phyloP scores from a whole-genome alignment of 2,329 filamentous ascomycete genomes.

The Corynespora cassiicola region DNA sequence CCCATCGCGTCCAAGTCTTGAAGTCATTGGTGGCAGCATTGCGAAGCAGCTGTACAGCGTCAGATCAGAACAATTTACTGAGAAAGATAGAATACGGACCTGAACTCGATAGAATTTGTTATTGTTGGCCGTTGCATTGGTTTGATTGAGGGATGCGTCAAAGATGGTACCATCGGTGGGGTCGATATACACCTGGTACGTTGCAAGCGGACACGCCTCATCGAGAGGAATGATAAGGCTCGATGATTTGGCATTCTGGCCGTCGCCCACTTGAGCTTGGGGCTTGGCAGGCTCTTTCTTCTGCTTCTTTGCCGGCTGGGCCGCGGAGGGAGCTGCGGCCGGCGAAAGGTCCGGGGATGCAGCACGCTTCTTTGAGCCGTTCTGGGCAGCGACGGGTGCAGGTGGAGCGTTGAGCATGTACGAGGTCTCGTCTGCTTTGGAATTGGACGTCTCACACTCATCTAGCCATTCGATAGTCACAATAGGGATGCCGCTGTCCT shows the following conservation, averaged over 20 bases:
- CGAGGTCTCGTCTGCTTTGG: conserved; percentile 47
- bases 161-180: conserved; percentile 71
- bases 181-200: conserved; percentile 69
- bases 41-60: conserved; percentile 36
- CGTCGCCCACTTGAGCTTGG: conserved; percentile 48
- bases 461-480: conserved; percentile 68
- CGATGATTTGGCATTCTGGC: conserved; percentile 52
- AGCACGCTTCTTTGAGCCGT: conserved; percentile 38
- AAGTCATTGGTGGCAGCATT: conserved; percentile 47
- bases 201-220: conserved; percentile 44
- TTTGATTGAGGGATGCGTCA: conserved; percentile 81
- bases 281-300: conserved; percentile 29
- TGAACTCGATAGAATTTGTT: conserved; percentile 86
- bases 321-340: conserved; percentile 11
- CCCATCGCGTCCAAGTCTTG: conserved; percentile 79
- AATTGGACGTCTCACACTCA: conserved; percentile 56
- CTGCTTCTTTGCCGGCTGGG: conserved; percentile 24
- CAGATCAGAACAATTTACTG: neutral
- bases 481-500: conserved; percentile 58
- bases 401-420: conserved; percentile 37
- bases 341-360: conserved; percentile 27
- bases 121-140: conserved; percentile 73
- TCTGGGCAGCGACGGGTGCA: conserved; percentile 7
- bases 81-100: conserved; percentile 42
- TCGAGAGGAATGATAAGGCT: conserved; percentile 55